Conservation (phyloP, 495 filamentous ascomycete species). For the Lepraria neglecta region DNA sequence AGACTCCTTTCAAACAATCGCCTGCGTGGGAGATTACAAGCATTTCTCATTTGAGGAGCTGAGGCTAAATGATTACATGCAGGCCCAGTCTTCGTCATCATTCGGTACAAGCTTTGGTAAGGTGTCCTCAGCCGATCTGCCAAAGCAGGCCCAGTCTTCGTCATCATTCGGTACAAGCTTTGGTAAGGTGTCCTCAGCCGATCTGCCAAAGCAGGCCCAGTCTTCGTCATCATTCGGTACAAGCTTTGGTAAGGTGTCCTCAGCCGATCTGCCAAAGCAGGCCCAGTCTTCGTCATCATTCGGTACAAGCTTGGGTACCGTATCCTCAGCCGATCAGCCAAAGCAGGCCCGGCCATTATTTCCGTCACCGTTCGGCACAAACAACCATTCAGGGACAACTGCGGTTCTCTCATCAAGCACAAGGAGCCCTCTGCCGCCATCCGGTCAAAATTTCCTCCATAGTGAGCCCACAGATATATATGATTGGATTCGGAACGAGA, state of each 20-base stretch:
- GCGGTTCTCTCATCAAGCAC: neutral
- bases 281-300: too few relatives aligned
- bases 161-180: neutral
- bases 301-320: too few relatives aligned
- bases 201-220: neutral
- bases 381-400: neutral
- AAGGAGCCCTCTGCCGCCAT: neutral
- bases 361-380: neutral
- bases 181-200: too few relatives aligned
- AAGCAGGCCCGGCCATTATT: neutral
- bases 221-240: neutral
- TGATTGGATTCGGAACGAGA: constrained; percentile 22
- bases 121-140: neutral
- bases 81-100: too few relatives aligned
- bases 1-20: neutral
- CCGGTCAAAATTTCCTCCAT: neutral
- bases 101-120: too few relatives aligned
- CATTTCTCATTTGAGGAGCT: too few relatives aligned
- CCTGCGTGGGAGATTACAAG: neutral
- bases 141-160: neutral
- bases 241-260: too few relatives aligned
- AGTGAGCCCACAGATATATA: constrained; percentile 11
- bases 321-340: neutral
- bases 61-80: too few relatives aligned
- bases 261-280: neutral